Conservation (phyloP, 2,329 filamentous ascomycete species). For the Paecilomyces sp. region DNA sequence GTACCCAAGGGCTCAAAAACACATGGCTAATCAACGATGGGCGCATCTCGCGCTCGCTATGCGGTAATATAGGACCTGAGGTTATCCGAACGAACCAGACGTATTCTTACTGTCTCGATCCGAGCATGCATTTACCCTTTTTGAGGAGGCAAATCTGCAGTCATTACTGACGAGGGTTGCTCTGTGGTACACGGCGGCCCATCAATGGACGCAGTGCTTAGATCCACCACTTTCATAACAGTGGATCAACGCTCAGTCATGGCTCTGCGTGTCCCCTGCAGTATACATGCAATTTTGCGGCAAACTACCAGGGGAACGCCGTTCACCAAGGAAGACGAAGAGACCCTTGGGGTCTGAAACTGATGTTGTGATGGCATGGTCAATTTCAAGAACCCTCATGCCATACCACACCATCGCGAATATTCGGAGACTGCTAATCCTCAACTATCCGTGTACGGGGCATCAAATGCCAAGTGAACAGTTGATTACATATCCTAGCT, state of each 20-base stretch:
- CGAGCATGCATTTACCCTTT: slow-evolving; percentile 6
- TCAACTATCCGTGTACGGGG: neutral
- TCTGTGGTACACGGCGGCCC: neutral
- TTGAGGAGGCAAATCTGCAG: neutral
- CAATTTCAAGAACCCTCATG: neutral
- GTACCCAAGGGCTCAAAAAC: slow-evolving; percentile 1
- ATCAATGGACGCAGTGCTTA: neutral
- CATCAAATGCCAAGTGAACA: neutral
- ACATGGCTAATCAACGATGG: slow-evolving; percentile 1
- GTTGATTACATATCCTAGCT: neutral
- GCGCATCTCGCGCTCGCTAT: neutral
- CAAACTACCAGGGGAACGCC: neutral
- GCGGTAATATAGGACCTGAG: slow-evolving; percentile 1
- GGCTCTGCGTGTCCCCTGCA: neutral
- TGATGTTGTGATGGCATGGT: neutral
- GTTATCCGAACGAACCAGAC: neutral
- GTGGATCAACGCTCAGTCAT: neutral
- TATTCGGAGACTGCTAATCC: neutral
- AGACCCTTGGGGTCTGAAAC: neutral
- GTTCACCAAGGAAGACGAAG: neutral
- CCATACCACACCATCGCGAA: neutral
- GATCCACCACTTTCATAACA: neutral
- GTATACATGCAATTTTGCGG: neutral
- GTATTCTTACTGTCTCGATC: neutral
- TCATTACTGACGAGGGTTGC: neutral